Evolutionary conservation across 2,329 filamentous ascomycete genomes (phyloP).

Genomic region (Fusarium tupiense): DNA sequence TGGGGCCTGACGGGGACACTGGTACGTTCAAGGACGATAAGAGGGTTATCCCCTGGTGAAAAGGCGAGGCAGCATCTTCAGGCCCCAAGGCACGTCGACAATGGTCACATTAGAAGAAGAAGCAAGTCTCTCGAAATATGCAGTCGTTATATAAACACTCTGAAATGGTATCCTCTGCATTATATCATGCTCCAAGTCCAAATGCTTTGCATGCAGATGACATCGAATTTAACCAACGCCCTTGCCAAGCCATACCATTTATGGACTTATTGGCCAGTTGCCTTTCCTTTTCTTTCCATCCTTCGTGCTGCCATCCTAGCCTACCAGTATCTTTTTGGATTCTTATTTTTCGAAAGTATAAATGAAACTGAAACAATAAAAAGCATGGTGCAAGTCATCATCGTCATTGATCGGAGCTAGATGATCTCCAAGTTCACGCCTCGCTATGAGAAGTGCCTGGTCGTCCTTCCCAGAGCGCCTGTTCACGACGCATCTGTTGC

Average conservation of each 20-base stretch:
- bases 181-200: conserved; percentile 27
- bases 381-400: conserved; percentile 1
- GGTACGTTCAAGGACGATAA: conserved; percentile 12
- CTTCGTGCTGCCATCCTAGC: not conserved
- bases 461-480: conserved; percentile 36
- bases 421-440: conserved; percentile 10
- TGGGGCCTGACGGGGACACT: conserved; percentile 7
- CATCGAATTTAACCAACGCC: conserved; percentile 34
- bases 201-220: conserved; percentile 21
- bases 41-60: conserved; percentile 12
- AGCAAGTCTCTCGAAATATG: conserved; percentile 1
- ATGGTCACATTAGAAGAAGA: not conserved
- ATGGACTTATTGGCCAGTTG: conserved; percentile 12
- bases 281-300: conserved; percentile 9
- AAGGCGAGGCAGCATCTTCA: too few relatives aligned
- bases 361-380: not conserved
- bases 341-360: not conserved
- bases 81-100: not conserved
- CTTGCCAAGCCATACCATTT: conserved; percentile 14
- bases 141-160: conserved; percentile 32
- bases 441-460: conserved; percentile 42
- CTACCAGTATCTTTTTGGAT: not conserved
- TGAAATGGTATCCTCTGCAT: conserved; percentile 35
- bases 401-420: not conserved
- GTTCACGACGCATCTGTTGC: conserved; percentile 35